Conservation (phyloP, 148 eudicot species). For the Dianthus caryophyllus region DNA sequence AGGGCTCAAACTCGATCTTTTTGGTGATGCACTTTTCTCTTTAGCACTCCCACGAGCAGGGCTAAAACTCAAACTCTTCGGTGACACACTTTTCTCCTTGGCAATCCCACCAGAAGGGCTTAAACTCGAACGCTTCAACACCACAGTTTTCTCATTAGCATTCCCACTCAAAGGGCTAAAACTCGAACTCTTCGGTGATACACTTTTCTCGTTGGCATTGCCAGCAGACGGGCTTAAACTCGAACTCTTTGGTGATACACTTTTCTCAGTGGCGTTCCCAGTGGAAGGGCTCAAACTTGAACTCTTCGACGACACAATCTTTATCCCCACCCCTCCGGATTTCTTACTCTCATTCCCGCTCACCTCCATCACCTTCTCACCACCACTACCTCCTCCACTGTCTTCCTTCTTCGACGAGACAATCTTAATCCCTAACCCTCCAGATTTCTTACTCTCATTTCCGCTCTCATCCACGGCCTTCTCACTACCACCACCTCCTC, state of each 20-base stretch:
- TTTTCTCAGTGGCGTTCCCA: slow-evolving; percentile 10
- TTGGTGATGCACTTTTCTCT: slow-evolving; percentile 22
- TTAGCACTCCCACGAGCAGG: slow-evolving; percentile 8
- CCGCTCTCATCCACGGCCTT: slow-evolving; percentile 25
- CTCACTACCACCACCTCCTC: slow-evolving; percentile 32
- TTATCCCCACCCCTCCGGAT: too few species aligned
- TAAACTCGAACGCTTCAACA: not conserved
- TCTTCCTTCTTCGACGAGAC: not conserved
- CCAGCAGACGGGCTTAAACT: slow-evolving; percentile 2
- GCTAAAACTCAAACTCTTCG: slow-evolving; percentile 9
- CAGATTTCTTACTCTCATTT: slow-evolving; percentile 8
- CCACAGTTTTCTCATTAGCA: slow-evolving; percentile 21
- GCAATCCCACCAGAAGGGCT: not conserved
- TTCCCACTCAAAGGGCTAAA: slow-evolving; percentile 10
- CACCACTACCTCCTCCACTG: not conserved
- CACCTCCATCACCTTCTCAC: too few species aligned
- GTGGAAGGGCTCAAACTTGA: slow-evolving; percentile 11
- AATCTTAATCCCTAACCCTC: not conserved
- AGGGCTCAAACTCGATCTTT: slow-evolving; percentile 24
- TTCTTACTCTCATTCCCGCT: too few species aligned
- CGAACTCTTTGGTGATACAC: too few species aligned
- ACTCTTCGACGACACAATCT: slow-evolving; percentile 3
- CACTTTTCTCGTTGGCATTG: not conserved
- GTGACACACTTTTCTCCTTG: not conserved
- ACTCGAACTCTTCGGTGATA: slow-evolving; percentile 6